phyloP scores from a whole-genome alignment of 768 basidiomycete species.

The Lactarius evosmus region DNA sequence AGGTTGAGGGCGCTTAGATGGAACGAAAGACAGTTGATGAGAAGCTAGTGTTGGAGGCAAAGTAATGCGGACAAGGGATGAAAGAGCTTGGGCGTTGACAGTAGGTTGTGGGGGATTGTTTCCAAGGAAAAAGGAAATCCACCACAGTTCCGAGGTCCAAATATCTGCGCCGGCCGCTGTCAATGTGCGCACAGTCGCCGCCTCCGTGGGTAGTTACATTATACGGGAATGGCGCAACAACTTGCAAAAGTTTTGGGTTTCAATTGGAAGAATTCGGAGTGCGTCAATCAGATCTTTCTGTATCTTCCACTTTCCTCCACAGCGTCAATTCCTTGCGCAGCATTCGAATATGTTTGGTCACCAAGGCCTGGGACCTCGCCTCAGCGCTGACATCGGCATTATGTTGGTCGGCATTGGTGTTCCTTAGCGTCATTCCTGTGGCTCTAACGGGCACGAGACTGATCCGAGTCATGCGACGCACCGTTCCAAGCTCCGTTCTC shows the following conservation, averaged over 20 bases:
- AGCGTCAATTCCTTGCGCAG: no score
- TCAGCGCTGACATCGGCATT: neutral
- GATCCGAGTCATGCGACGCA: neutral
- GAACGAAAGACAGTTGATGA: neutral
- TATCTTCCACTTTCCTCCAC: neutral
- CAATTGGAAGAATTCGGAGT: neutral
- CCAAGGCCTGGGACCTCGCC: neutral
- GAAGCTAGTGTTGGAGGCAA: neutral
- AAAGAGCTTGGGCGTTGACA: neutral
- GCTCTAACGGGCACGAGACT: neutral
- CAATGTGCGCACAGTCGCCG: neutral
- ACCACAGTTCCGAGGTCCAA: slow-evolving; percentile 18
- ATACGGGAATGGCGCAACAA: neutral
- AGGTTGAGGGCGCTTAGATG: neutral
- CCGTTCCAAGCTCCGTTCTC: no score
- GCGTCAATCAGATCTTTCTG: neutral
- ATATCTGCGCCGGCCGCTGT: neutral
- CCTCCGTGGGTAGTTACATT: neutral
- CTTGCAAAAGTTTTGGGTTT: neutral
- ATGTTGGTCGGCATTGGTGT: neutral
- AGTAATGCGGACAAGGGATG: neutral
- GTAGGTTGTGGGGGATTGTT: neutral
- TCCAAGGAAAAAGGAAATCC: neutral
- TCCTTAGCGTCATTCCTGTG: neutral
- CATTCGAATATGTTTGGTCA: neutral